These are phyloP conservation scores for Candida quercuum DNA, from an alignment of 805 yeast genomes.

Conservation along the genomic window DNA sequence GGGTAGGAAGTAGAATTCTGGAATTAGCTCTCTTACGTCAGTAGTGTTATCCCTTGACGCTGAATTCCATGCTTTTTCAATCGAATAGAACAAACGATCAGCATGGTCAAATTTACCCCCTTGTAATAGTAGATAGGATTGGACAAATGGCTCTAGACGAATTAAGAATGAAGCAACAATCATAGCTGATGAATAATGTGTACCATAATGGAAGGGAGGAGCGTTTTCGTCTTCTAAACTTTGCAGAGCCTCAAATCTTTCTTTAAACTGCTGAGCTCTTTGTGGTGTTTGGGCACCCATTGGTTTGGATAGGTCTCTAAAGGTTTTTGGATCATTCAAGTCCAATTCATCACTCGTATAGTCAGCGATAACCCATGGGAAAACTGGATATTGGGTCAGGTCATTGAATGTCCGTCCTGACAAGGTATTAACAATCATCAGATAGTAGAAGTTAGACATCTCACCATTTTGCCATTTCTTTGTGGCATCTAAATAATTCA, in stretches of 20 bases:
- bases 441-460: constrained; percentile 76
- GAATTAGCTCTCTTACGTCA: constrained; percentile 82
- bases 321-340: constrained; percentile 52
- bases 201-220: constrained; percentile 88
- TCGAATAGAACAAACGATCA: constrained; percentile 70
- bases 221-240: constrained; percentile 53
- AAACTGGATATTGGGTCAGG: constrained; percentile 84
- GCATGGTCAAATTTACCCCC: constrained; percentile 90
- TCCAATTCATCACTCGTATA: constrained; percentile 70
- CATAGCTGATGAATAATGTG: constrained; percentile 93
- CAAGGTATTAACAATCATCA: constrained; percentile 73
- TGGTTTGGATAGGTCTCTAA: constrained; percentile 76
- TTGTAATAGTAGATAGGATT: constrained; percentile 70
- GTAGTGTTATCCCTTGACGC: constrained; percentile 77
- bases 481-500: constrained; percentile 44
- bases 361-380: constrained; percentile 89
- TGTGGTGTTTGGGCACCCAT: constrained; percentile 80
- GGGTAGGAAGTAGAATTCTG: constrained; percentile 80
- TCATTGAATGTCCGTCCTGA: constrained; percentile 91
- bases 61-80: constrained; percentile 76
- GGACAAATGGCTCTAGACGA: constrained; percentile 74
- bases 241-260: constrained; percentile 65
- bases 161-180: constrained; percentile 79
- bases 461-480: constrained; percentile 72
- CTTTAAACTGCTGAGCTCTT: constrained; percentile 59